These are phyloP conservation scores for Amaranthus cruentus DNA, from an alignment of 148 eudicot genomes.

Conservation along the genomic window DNA sequence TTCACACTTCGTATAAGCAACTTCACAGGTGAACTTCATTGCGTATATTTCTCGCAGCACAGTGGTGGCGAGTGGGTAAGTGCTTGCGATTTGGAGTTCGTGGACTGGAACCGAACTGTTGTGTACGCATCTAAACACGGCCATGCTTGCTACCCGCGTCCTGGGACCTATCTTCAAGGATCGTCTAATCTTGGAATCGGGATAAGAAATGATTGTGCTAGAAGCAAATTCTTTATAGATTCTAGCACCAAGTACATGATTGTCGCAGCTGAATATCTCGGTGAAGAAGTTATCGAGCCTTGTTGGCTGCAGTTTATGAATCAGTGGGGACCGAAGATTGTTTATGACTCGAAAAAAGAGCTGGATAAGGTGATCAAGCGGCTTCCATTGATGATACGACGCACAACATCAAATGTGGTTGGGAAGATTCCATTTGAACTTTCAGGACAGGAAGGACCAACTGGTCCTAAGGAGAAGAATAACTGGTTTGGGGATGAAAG, in stretches of 20 bases:
- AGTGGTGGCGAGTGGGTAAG: conserved; percentile 80
- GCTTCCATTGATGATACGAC: conserved; percentile 43
- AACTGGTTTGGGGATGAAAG: conserved; percentile 89
- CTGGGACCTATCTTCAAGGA: conserved; percentile 72
- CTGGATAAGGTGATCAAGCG: conserved; percentile 46
- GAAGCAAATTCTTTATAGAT: conserved; percentile 50
- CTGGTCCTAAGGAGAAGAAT: conserved; percentile 95
- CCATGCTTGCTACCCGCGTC: conserved; percentile 75
- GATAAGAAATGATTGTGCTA: conserved; percentile 65
- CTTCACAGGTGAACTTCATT: conserved; percentile 63
- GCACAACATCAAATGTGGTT: conserved; percentile 35
- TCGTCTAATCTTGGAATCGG: conserved; percentile 69
- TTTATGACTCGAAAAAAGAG: conserved; percentile 60
- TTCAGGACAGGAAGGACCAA: conserved; percentile 74
- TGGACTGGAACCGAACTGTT: conserved; percentile 60
- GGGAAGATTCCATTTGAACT: conserved; percentile 61
- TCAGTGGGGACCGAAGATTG: conserved; percentile 72
- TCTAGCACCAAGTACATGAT: conserved; percentile 58
- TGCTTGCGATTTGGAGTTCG: conserved; percentile 63
- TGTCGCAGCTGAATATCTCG: conserved; percentile 79
- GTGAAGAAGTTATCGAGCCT: conserved; percentile 52
- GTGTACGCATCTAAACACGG: conserved; percentile 71
- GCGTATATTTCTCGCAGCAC: conserved; percentile 81
- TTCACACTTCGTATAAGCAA: conserved; percentile 83
- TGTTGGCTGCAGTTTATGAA: conserved; percentile 84